phyloP scores from a whole-genome alignment of 2,329 filamentous ascomycete genomes.

The Scorias spongiosa region DNA sequence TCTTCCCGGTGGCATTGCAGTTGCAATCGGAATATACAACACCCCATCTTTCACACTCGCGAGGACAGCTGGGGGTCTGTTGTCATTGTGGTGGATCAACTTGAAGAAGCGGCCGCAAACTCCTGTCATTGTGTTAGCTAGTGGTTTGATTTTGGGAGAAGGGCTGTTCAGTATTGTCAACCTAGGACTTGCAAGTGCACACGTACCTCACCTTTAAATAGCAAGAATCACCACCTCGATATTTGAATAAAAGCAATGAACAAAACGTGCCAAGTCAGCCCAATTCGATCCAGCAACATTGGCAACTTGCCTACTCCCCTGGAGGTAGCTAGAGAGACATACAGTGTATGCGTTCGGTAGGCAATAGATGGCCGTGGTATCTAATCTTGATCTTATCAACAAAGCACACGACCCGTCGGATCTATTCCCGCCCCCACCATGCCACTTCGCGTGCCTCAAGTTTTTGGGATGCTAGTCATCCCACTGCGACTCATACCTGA shows the following conservation, averaged over 20 bases:
- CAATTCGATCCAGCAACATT: too few relatives aligned
- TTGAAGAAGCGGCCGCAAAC: slow-evolving; percentile 45
- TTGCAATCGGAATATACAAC: slow-evolving; percentile 97
- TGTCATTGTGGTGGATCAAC: slow-evolving; percentile 63
- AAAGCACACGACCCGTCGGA: not conserved
- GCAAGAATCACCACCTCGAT: not conserved
- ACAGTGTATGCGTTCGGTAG: too few relatives aligned
- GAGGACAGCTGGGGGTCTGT: slow-evolving; percentile 61
- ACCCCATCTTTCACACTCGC: slow-evolving; percentile 91
- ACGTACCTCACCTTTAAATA: slow-evolving; percentile 51
- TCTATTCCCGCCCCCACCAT: not conserved
- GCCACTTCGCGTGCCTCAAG: not conserved
- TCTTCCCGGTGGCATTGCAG: slow-evolving; percentile 85
- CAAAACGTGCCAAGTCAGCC: too few relatives aligned
- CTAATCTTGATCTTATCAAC: too few relatives aligned
- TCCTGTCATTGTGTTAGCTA: slow-evolving; percentile 75
- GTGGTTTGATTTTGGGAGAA: slow-evolving; percentile 81
- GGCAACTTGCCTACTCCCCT: too few relatives aligned
- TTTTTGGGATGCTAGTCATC: too few relatives aligned
- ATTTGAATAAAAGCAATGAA: too few relatives aligned
- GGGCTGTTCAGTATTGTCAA: slow-evolving; percentile 87
- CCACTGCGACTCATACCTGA: not conserved
- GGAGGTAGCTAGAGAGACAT: too few relatives aligned
- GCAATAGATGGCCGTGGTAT: too few relatives aligned
- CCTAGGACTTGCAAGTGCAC: slow-evolving; percentile 59